phyloP scores from a whole-genome alignment of 441 rosid species.

The Isatis lusitanica region DNA sequence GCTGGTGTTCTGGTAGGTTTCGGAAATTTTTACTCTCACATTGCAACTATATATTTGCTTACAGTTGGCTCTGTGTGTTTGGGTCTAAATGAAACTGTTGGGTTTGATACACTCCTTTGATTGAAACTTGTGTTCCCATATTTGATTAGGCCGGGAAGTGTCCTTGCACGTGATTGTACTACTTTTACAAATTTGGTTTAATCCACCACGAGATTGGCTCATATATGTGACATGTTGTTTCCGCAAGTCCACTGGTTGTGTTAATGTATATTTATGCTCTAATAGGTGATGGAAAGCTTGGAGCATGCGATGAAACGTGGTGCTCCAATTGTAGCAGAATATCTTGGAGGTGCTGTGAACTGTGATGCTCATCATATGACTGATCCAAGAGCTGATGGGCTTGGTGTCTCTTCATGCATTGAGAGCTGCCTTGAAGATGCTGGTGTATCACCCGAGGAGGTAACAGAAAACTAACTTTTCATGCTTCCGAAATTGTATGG shows the following conservation, averaged over 20 bases:
- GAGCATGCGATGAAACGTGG: constrained; percentile 95
- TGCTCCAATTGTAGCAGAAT: constrained; percentile 91
- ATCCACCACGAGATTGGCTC: not conserved
- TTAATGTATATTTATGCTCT: not conserved
- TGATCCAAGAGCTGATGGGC: constrained; percentile 98
- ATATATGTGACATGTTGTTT: constrained; percentile 4
- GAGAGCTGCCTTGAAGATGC: constrained; percentile 96
- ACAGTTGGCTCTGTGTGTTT: not conserved
- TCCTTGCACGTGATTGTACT: not conserved
- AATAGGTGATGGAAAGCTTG: constrained; percentile 94
- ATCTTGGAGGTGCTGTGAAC: constrained; percentile 94
- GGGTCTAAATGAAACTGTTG: not conserved
- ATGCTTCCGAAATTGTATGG: not conserved
- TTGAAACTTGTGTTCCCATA: not conserved
- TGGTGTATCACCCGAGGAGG: constrained; percentile 97
- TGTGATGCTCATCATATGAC: constrained; percentile 99
- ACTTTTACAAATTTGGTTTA: not conserved
- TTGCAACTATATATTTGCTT: not conserved
- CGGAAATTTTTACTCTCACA: not conserved
- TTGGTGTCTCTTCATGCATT: constrained; percentile 97
- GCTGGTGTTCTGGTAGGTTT: constrained; percentile 92
- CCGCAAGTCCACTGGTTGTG: not conserved
- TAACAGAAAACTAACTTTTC: constrained; percentile 12
- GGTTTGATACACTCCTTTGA: not conserved
- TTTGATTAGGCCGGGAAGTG: not conserved